Percentiles rank a stretch among this genome's conserved stretches.
These are phyloP conservation scores for Rhododendron vialii DNA, from an alignment of 148 eudicot genomes.

Conservation along the genomic window DNA sequence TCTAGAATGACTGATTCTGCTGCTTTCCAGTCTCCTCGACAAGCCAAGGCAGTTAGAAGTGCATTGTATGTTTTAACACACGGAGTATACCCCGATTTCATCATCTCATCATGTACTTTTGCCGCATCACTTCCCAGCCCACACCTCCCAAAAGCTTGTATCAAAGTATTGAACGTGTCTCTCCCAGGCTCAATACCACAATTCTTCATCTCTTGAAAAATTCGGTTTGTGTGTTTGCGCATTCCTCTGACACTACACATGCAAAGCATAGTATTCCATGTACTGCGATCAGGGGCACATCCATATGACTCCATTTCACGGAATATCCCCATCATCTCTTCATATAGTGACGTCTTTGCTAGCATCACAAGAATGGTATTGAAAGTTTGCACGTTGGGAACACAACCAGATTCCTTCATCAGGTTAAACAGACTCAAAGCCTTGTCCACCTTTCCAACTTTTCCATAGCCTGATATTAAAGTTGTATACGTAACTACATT, in stretches of 20 bases:
- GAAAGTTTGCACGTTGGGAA: conserved; percentile 84
- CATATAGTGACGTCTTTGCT: conserved; percentile 64
- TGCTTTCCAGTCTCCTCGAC: conserved; percentile 72
- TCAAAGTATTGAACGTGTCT: conserved; percentile 88
- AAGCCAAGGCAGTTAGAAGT: conserved; percentile 65
- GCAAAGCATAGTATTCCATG: conserved; percentile 92
- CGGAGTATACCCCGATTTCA: conserved; percentile 70
- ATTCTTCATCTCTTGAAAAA: conserved; percentile 83
- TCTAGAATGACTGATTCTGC: conserved; percentile 68
- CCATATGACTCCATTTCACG: conserved; percentile 75
- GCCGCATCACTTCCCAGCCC: conserved; percentile 60
- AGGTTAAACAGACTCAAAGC: conserved; percentile 59
- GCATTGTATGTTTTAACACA: conserved; percentile 80
- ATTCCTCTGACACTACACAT: conserved; percentile 68
- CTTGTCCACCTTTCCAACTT: conserved; percentile 68
- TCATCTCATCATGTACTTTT: conserved; percentile 75
- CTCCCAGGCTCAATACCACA: conserved; percentile 87
- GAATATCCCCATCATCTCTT: conserved; percentile 68
- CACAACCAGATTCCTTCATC: conserved; percentile 80
- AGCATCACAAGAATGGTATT: conserved; percentile 76
- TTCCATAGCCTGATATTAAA: conserved; percentile 79
- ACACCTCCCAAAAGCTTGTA: conserved; percentile 82
- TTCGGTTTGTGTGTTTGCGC: conserved; percentile 64
- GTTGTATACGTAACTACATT: conserved; percentile 86
- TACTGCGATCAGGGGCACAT: conserved; percentile 69